Base-by-base conservation (phyloP, 2,329 filamentous ascomycete genomes). In the Annulohypoxylon truncatum region DNA sequence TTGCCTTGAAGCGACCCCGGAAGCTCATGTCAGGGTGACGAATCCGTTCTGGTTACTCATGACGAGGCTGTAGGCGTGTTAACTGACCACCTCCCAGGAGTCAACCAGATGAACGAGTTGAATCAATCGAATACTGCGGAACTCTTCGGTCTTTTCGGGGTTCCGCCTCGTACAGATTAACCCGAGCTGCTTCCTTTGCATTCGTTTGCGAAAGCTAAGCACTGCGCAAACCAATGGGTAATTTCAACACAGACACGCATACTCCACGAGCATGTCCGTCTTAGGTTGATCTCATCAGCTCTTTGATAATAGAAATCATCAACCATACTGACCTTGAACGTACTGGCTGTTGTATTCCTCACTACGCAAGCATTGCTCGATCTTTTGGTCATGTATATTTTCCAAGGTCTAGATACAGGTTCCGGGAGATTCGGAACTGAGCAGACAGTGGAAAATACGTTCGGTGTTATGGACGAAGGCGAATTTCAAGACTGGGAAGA, bases 141-240 rank as follows among this genome's bases (percentile, higher is more conserved):
- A 28, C n/a, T n/a, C 5, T 59, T 31, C 3, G 33, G 55, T 31
- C 55, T 59, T 29, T 58, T 59, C 44, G 46, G 51, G 18, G 51
- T 51, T 7, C 33, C 46, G 20, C 13, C 42, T 24, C 33, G 55
- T 15, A 7, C 33, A 24, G 24, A 6, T 7, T 24, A 51, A n/a
- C 4, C 33, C 10, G 24, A 12, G 13, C 28, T 24, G 13, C 33
- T 31, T 42, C 26, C 10, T 18, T 12, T 20, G 8, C 5, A 53
- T 53, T 40, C 47, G 26, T 4, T 7, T 28, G 26, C 7, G 3
- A 35, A 13, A 24, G 9, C 22, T 51, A 22, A 35, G 12, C 22
- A 28, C 10, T 29, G 24, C 13, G 29, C 9, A 55, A 35, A 35
- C 52, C 52, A 12, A 55, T 55, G 52, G n/a, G 52, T 10, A n/a